Evolutionary conservation across 164 flowering plant genomes (phyloP).

Genomic region (Annona squamosa): DNA sequence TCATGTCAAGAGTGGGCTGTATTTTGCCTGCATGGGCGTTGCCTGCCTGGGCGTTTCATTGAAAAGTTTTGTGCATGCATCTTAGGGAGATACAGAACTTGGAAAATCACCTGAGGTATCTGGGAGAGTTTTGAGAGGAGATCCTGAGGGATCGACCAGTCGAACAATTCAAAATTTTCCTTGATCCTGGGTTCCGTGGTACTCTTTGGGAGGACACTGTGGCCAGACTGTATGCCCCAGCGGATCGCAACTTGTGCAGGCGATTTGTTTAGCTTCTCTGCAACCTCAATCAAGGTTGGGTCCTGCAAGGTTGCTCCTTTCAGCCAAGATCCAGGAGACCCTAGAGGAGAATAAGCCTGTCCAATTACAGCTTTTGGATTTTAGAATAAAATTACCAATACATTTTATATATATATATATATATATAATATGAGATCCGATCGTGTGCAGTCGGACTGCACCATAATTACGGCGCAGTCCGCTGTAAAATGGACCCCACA

Average conservation of each 20-base stretch:
- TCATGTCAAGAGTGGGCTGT: no score
- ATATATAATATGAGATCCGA: no score
- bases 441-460: no score
- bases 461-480: no score
- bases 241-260: slow-evolving; percentile 79
- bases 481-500: no score
- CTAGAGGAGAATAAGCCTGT: slow-evolving; percentile 73
- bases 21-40: no score
- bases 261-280: slow-evolving; percentile 47
- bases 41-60: not conserved
- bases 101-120: slow-evolving; percentile 45
- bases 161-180: slow-evolving; percentile 49
- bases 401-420: no score
- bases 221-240: slow-evolving; percentile 74
- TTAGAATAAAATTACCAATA: no score
- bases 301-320: slow-evolving; percentile 56
- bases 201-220: slow-evolving; percentile 69
- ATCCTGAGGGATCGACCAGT: slow-evolving; percentile 57
- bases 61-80: not conserved
- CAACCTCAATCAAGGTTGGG: slow-evolving; percentile 38
- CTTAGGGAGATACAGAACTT: not conserved
- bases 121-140: slow-evolving; percentile 38
- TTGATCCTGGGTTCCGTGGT: slow-evolving; percentile 47
- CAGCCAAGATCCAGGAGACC: slow-evolving; percentile 58
- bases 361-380: not conserved